Conservation (phyloP, 768 basidiomycete genomes). For the Pleurotus pulmonarius region DNA sequence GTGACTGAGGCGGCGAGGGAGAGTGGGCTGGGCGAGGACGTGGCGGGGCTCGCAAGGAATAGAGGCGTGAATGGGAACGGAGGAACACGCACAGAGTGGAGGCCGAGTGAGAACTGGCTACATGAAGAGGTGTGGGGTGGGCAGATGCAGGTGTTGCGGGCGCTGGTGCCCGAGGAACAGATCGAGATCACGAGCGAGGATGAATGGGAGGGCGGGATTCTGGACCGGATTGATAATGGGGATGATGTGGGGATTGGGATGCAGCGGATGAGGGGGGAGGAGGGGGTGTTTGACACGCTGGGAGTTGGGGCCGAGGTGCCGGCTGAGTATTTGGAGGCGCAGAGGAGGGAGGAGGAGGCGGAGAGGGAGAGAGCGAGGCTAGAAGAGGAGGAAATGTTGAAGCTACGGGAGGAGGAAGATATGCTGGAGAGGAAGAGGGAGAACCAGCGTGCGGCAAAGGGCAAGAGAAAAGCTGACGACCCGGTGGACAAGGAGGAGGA, state of each 20-base stretch:
- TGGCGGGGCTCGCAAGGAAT: not conserved
- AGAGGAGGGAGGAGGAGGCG: not conserved
- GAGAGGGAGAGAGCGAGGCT: not conserved
- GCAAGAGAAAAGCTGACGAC: not conserved
- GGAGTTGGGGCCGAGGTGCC: not conserved
- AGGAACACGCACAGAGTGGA: not conserved
- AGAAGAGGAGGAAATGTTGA: not conserved
- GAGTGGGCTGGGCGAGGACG: not conserved
- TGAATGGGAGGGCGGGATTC: not conserved
- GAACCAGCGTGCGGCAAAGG: not conserved
- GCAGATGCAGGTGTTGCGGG: constrained; percentile 4
- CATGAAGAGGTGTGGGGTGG: constrained; percentile 5
- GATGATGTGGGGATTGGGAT: not conserved
- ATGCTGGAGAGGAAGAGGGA: constrained; percentile 1
- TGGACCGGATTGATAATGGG: not conserved
- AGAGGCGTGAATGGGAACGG: not conserved
- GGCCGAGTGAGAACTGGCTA: not conserved
- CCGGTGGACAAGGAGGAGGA: too few species aligned
- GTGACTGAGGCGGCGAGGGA: not conserved
- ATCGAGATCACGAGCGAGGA: constrained; percentile 1
- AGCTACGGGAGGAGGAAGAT: not conserved
- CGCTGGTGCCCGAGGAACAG: not conserved
- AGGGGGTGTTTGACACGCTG: constrained; percentile 1
- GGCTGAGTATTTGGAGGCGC: not conserved
- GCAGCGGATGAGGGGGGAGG: not conserved